Evolutionary conservation across 257 asterid genomes (phyloP).

Genomic region (Solanum infundibuliforme): DNA sequence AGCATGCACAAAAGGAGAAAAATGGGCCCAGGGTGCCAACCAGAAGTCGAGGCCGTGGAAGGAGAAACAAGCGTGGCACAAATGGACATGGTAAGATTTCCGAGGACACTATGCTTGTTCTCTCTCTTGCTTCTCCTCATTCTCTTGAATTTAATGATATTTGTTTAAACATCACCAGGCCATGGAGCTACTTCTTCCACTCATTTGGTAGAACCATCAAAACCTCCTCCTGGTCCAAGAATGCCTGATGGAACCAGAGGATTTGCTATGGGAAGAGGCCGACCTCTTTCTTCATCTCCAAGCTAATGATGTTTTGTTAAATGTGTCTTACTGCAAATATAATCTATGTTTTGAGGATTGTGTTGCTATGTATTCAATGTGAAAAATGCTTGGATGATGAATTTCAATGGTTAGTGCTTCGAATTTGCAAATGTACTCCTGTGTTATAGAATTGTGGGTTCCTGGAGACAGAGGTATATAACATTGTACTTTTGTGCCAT

Average conservation of each 20-base stretch:
- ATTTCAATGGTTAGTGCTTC: not conserved
- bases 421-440: not conserved
- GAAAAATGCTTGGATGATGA: not conserved
- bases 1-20: constrained; percentile 44
- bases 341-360: not conserved
- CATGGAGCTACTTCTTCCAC: constrained; percentile 35
- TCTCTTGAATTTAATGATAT: not conserved
- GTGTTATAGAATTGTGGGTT: not conserved
- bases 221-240: constrained; percentile 95
- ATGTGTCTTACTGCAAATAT: not conserved
- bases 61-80: constrained; percentile 50
- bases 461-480: not conserved
- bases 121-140: not conserved
- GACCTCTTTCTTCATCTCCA: constrained; percentile 31
- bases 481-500: not conserved
- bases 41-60: constrained; percentile 57
- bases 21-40: constrained; percentile 36
- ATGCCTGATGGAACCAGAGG: constrained; percentile 99
- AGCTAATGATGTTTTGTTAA: not conserved
- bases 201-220: constrained; percentile 55
- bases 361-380: not conserved
- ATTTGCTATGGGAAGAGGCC: constrained; percentile 80
- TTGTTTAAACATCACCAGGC: constrained; percentile 24
- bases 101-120: not conserved
- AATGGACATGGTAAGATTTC: constrained; percentile 65